Base-by-base conservation (phyloP, 129 eudicot species). In the Lonicera japonica region DNA sequence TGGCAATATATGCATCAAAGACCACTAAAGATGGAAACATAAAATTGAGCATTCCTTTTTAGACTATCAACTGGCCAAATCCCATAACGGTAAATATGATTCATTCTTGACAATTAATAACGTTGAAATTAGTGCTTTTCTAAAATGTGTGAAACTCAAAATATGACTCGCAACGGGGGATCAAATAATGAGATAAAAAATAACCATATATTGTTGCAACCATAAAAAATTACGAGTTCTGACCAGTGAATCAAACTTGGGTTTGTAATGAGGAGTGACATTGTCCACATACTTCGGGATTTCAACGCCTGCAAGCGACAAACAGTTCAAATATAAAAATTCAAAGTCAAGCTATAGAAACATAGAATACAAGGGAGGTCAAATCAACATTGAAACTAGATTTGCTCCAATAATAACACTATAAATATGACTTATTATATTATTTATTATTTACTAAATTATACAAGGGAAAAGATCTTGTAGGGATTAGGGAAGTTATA, bases 271-370 rank as follows among this genome's bases (percentile, higher is more conserved):
- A 45, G 95, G 88, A 40, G 95, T 89, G 7, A 88, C 91, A 29
- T 66, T 85, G 75, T 89, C 97, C 75, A 85, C 97, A 70, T 75
- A 86, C 86, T 89, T 80, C 19, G 97, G 97, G 60, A 89, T 80
- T 75, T 89, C 78, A 69, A 89, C 72, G 63, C 89, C 97, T 89
- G 82, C 66, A 70, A 23, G 24, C 60, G 59, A 17, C 39, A 57
- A 23, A 21, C 18, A 5, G 21, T 66, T 36, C 19, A 63, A 63
- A 23, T 7, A 56, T 14, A 54, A 54, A 6, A 54, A 54, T 54
- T 29, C 4, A 29, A 29, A 29, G 36, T 29, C 2, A 23, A 54
- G 58, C 58, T 17, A 21, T 2, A 56, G 5, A 15, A 1, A 21
- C 5, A 55, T 36, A 56, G 36, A 56, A 4, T 21, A 25, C 21